phyloP scores from a whole-genome alignment of 441 rosid species.

The Eruca vesicaria region DNA sequence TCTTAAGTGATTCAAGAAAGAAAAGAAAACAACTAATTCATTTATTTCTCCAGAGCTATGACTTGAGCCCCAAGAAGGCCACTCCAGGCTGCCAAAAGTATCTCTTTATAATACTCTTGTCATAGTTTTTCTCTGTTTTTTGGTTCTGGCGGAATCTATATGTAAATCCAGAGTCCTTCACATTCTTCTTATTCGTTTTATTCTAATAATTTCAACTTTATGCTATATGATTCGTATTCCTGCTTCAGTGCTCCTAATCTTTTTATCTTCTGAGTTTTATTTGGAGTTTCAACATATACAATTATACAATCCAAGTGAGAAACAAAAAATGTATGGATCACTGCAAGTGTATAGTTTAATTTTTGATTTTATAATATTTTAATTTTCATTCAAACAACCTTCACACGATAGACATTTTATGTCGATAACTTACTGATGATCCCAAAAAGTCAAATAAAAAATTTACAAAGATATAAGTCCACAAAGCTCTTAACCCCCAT shows the following conservation, averaged over 20 bases:
- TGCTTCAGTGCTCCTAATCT: neutral
- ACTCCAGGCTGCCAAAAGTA: neutral
- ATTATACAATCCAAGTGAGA: too few relatives aligned
- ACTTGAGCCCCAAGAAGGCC: constrained; percentile 23
- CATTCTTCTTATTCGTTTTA: neutral
- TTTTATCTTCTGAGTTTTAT: neutral
- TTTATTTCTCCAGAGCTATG: constrained; percentile 28
- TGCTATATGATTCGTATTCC: neutral
- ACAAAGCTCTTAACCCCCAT: neutral
- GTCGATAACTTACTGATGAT: too few relatives aligned
- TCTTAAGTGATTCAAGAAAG: neutral
- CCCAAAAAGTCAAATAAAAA: neutral
- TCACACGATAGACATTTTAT: too few relatives aligned
- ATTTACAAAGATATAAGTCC: neutral
- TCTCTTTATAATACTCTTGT: neutral
- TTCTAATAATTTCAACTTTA: neutral
- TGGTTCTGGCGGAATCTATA: neutral
- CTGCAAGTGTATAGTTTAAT: too few relatives aligned
- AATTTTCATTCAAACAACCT: too few relatives aligned
- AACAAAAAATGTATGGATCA: too few relatives aligned
- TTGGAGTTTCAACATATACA: too few relatives aligned
- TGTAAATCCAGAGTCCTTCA: neutral
- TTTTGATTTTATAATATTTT: too few relatives aligned
- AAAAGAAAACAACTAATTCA: constrained; percentile 29
- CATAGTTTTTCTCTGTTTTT: neutral